Evolutionary conservation across 768 basidiomycete genomes (phyloP).

Genomic region (Sporobolomyces roseus): DNA sequence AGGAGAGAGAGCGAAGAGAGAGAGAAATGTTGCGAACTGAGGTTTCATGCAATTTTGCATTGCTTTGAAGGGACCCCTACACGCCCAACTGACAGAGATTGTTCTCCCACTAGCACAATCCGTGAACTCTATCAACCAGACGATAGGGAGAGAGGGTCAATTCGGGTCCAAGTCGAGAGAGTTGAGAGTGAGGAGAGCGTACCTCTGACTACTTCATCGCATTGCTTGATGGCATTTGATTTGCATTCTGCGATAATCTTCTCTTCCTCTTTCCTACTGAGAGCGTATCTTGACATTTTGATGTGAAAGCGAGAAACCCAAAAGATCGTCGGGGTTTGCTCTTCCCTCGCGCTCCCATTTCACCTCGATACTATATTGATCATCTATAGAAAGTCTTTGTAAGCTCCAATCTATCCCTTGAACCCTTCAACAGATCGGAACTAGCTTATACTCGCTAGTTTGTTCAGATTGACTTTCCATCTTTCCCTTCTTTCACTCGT

Average conservation of each 20-base stretch:
- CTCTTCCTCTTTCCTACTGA: slow-evolving; percentile 38
- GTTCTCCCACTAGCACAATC: slow-evolving; percentile 37
- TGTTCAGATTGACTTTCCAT: neutral
- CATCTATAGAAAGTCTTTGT: neutral
- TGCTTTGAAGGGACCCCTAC: slow-evolving; percentile 33
- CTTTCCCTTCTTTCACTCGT: neutral
- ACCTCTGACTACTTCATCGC: slow-evolving; percentile 29
- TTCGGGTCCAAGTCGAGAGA: neutral
- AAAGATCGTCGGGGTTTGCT: neutral
- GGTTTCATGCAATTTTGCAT: slow-evolving; percentile 41
- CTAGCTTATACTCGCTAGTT: neutral
- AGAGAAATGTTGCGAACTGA: slow-evolving; percentile 22
- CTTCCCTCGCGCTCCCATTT: neutral
- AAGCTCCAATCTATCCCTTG: neutral
- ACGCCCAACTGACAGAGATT: slow-evolving; percentile 36
- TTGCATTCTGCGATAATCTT: slow-evolving; percentile 24
- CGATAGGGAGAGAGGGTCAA: neutral
- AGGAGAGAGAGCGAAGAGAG: no score
- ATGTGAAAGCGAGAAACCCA: neutral
- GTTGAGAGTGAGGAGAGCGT: neutral
- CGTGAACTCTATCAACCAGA: slow-evolving; percentile 34
- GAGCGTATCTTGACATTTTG: slow-evolving; percentile 35
- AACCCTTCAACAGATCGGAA: no score
- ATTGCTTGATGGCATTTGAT: slow-evolving; percentile 20
- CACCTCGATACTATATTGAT: neutral